Evolutionary conservation across 2,329 filamentous ascomycete genomes (phyloP).

Genomic region (Tolypocladium ophioglossoides): DNA sequence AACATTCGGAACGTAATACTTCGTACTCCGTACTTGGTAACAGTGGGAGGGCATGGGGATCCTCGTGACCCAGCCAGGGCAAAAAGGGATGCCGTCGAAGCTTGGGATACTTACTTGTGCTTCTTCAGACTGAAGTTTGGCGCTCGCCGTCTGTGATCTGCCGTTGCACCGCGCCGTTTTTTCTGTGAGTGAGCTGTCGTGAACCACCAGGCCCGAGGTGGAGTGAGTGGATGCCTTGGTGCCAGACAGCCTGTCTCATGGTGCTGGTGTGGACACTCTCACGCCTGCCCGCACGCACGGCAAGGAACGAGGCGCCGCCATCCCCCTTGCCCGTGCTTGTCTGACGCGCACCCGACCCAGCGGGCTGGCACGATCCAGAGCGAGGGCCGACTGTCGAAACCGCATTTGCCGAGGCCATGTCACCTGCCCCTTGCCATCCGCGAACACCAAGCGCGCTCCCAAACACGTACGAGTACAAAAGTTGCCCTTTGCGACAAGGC

Average conservation of each 20-base stretch:
- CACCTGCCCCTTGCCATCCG: too few species aligned
- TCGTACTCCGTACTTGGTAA: too few species aligned
- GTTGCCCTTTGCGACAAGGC: background rate
- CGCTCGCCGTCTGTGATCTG: background rate
- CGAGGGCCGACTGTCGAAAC: background rate
- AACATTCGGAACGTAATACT: too few species aligned
- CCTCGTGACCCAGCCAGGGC: background rate
- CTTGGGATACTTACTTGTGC: background rate
- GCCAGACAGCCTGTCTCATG: background rate
- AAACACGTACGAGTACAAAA: background rate
- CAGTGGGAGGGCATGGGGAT: background rate
- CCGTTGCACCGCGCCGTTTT: background rate
- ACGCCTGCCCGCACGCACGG: background rate
- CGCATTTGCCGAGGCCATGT: too few species aligned
- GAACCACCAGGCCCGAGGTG: background rate
- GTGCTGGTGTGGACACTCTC: background rate
- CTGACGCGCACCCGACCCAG: conserved; percentile 1
- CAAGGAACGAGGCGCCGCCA: background rate
- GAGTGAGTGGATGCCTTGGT: background rate
- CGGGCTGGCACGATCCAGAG: background rate
- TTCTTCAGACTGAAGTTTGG: background rate
- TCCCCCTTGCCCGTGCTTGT: background rate
- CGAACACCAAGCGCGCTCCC: background rate
- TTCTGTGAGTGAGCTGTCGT: background rate
- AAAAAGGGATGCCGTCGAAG: background rate